phyloP scores from a whole-genome alignment of 208 protist genomes.

The Leptomonas seymouri region DNA sequence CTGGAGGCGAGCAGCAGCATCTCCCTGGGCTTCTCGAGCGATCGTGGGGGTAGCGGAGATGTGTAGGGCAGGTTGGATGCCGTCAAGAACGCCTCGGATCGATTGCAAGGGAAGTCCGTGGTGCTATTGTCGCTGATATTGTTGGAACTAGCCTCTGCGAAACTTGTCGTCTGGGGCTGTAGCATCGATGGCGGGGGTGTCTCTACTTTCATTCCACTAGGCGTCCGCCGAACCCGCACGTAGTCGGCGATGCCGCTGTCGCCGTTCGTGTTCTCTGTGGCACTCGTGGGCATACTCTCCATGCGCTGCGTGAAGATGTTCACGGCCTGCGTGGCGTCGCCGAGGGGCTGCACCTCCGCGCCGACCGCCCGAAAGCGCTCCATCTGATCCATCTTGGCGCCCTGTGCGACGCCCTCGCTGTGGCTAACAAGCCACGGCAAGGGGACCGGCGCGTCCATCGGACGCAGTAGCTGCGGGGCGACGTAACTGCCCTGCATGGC shows the following conservation, averaged over 20 bases:
- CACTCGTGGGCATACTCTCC: conserved; percentile 10
- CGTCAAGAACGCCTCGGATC: conserved; percentile 1
- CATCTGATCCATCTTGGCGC: conserved; percentile 3
- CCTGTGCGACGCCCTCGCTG: background rate
- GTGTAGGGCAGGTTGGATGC: conserved; percentile 10
- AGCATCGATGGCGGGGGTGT: background rate
- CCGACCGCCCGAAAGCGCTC: conserved; percentile 32
- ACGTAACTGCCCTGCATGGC: background rate
- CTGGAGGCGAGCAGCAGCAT: conserved; percentile 30
- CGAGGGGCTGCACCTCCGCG: conserved; percentile 28
- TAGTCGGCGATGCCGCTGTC: background rate
- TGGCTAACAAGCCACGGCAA: conserved; percentile 10
- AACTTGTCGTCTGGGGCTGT: conserved; percentile 6
- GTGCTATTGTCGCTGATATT: background rate
- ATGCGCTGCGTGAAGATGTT: conserved; percentile 26
- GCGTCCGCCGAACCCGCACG: conserved; percentile 9
- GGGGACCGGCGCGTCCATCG: conserved; percentile 6
- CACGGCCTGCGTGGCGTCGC: conserved; percentile 27
- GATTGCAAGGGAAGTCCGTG: background rate
- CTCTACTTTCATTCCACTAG: background rate
- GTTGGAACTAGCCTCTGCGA: too few species aligned
- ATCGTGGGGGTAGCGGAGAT: background rate
- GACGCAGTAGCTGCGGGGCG: conserved; percentile 11
- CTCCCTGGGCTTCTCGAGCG: conserved; percentile 16
- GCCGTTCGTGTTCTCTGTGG: background rate